Percentiles rank a stretch among this genome's conserved stretches.
Conservation (phyloP, 2,329 filamentous ascomycete genomes). For the Apiospora koreana region DNA sequence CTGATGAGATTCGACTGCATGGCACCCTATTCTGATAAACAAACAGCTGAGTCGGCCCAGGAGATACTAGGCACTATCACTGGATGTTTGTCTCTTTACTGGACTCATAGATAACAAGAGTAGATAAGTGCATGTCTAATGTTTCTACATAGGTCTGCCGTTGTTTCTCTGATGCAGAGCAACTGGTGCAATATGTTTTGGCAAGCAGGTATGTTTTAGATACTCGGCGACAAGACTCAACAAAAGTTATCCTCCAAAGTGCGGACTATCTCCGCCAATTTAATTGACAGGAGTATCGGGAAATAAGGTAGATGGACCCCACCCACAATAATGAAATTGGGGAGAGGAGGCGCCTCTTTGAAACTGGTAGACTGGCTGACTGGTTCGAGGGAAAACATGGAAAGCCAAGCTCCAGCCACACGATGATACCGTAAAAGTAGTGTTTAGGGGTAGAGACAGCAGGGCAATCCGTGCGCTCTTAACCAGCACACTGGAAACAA, state of each 20-base stretch:
- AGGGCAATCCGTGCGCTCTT: background rate
- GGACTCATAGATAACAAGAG: background rate
- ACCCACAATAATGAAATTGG: conserved; percentile 7
- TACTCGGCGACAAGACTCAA: background rate
- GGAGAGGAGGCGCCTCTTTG: background rate
- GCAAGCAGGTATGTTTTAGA: background rate
- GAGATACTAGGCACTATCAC: background rate
- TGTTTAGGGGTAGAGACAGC: too few relatives aligned
- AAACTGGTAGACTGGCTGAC: background rate
- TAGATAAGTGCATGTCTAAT: background rate
- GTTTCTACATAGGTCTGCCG: too few relatives aligned
- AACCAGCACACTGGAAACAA: background rate
- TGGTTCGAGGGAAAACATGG: background rate
- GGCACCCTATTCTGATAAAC: background rate
- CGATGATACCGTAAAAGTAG: background rate
- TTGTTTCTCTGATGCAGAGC: background rate
- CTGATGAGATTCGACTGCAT: background rate
- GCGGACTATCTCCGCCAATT: background rate
- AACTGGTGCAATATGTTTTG: background rate
- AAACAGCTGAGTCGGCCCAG: background rate
- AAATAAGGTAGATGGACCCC: conserved; percentile 4
- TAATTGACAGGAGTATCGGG: background rate
- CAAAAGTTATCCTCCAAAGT: background rate
- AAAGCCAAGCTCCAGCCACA: background rate
- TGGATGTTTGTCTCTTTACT: background rate